These are phyloP conservation scores for Trichodelitschia bisporula DNA, from an alignment of 495 filamentous ascomycete species.

Conservation along the genomic window DNA sequence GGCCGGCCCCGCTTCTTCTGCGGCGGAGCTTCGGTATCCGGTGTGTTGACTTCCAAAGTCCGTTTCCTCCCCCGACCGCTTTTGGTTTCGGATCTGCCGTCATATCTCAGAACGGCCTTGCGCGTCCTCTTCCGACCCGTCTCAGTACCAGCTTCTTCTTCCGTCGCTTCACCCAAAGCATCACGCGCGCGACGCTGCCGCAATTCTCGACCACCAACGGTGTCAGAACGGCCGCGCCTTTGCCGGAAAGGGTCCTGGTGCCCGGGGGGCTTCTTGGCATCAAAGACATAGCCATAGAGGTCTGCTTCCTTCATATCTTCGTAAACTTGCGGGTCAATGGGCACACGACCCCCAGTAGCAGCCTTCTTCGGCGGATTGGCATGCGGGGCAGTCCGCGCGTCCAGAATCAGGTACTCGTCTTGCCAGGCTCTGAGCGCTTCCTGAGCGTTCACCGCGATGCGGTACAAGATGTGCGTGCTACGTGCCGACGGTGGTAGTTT, in stretches of 20 bases:
- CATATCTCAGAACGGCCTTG: conserved; percentile 7
- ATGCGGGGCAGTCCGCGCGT: conserved; percentile 20
- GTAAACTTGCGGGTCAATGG: conserved; percentile 9
- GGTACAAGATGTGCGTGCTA: conserved; percentile 25
- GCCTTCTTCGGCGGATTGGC: conserved; percentile 17
- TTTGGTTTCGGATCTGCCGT: conserved; percentile 1
- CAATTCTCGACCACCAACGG: conserved; percentile 14
- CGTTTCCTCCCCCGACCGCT: conserved; percentile 1
- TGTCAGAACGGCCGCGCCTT: conserved; percentile 8
- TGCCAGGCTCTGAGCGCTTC: conserved; percentile 32
- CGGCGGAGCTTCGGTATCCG: conserved; percentile 3
- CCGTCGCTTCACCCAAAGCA: conserved; percentile 7
- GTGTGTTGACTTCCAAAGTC: conserved; percentile 1
- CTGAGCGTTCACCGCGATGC: conserved; percentile 25
- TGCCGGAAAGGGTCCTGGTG: conserved; percentile 16
- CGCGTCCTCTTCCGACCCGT: conserved; percentile 4
- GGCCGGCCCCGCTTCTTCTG: conserved; percentile 5
- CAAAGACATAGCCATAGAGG: conserved; percentile 17
- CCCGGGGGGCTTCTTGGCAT: conserved; percentile 12
- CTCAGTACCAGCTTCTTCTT: conserved; percentile 4
- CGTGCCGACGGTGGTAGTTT: conserved; percentile 11
- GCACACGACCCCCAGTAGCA: conserved; percentile 13
- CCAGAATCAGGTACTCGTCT: conserved; percentile 35
- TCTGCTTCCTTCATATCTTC: conserved; percentile 20
- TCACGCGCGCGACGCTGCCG: conserved; percentile 12